Percentiles rank a stretch among this genome's conserved stretches.
phyloP scores from a whole-genome alignment of 352 stramenopile genomes.

The Globisporangium nodosum region DNA sequence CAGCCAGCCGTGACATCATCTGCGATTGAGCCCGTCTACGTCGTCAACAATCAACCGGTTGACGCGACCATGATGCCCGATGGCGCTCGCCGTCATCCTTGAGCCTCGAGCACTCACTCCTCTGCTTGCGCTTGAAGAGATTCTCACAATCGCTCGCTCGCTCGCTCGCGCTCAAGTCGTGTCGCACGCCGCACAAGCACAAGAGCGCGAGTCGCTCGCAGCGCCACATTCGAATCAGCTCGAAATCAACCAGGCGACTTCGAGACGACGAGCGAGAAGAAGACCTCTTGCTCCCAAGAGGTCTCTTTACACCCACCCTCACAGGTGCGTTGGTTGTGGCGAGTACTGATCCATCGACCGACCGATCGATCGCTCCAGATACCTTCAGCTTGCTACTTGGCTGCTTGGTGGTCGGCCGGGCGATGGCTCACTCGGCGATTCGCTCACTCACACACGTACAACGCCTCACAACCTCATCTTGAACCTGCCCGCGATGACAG shows the following conservation, averaged over 20 bases:
- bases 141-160: neutral
- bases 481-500: neutral
- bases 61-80: neutral
- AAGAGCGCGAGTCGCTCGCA: too few species aligned
- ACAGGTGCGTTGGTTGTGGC: too few species aligned
- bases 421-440: neutral
- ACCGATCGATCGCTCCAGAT: too few species aligned
- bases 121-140: neutral
- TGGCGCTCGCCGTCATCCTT: neutral
- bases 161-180: neutral
- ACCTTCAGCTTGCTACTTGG: neutral
- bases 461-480: neutral
- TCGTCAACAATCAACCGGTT: neutral
- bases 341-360: too few species aligned
- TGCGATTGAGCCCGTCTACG: neutral
- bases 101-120: neutral
- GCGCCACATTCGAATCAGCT: slow-evolving; percentile 1
- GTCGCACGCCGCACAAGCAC: neutral
- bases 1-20: neutral
- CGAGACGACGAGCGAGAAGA: too few species aligned
- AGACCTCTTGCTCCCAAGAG: neutral
- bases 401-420: neutral
- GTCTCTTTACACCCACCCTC: too few species aligned
- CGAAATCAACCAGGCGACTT: neutral
- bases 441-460: neutral